A percentile compares a stretch with the other conserved stretches of the same genome.
Evolutionary conservation across 306 rosid genomes (phyloP).

Genomic region (Sindora glabra): DNA sequence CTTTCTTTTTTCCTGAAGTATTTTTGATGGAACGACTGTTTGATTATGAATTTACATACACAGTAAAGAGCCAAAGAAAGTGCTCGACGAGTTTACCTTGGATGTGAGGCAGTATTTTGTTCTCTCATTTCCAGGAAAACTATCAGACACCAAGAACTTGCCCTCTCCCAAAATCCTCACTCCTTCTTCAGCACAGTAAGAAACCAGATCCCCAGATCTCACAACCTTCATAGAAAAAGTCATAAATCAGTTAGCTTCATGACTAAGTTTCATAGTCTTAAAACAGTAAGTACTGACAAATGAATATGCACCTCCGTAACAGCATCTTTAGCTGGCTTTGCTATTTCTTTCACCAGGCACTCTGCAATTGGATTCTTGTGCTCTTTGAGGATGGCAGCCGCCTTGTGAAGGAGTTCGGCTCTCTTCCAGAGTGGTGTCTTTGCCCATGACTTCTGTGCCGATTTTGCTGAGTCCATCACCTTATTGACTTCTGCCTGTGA

Average conservation of each 20-base stretch:
- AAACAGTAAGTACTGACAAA: background rate
- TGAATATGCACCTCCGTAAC: slow-evolving; percentile 78
- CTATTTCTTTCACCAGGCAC: slow-evolving; percentile 86
- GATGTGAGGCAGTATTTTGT: slow-evolving; percentile 95
- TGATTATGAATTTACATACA: too few species aligned
- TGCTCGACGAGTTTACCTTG: slow-evolving; percentile 49
- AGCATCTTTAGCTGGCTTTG: slow-evolving; percentile 82
- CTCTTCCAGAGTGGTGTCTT: slow-evolving; percentile 96
- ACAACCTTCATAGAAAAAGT: slow-evolving; percentile 64
- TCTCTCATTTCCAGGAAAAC: slow-evolving; percentile 98
- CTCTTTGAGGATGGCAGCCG: slow-evolving; percentile 79
- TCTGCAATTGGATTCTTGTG: slow-evolving; percentile 70
- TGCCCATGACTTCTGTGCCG: slow-evolving; percentile 90
- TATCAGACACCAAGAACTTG: slow-evolving; percentile 90
- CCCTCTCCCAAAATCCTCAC: slow-evolving; percentile 96
- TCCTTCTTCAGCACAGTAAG: slow-evolving; percentile 93
- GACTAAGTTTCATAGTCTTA: background rate
- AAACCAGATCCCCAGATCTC: slow-evolving; percentile 95
- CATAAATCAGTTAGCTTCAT: background rate
- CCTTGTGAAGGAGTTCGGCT: slow-evolving; percentile 92
- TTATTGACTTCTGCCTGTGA: slow-evolving; percentile 90
- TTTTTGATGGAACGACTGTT: too few species aligned
- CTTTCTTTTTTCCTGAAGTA: too few species aligned
- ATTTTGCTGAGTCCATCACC: slow-evolving; percentile 73
- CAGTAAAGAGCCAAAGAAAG: background rate